Conservation (phyloP, 108 stramenopile species). For the Fragilariopsis cylindrus region DNA sequence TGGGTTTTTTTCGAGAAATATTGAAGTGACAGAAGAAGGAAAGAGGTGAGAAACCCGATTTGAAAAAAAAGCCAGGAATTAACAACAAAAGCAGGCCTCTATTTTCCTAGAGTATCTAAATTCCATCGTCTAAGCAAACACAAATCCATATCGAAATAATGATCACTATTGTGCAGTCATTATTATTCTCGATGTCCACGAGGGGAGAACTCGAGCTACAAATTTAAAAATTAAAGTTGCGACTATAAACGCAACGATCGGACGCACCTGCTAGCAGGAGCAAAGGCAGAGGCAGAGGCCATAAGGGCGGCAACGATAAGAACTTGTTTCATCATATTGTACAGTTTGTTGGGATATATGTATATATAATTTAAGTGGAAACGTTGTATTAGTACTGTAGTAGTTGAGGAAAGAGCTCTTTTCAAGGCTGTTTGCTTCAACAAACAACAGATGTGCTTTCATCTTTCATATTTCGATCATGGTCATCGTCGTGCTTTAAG, state of each 20-base stretch:
- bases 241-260: neutral
- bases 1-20: neutral
- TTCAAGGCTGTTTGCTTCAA: no score
- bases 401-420: no score
- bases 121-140: no score
- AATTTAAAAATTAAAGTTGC: neutral
- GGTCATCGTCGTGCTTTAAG: no score
- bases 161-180: no score
- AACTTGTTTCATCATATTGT: conserved; percentile 71
- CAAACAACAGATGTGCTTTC: no score
- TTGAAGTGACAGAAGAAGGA: neutral
- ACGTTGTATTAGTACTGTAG: no score
- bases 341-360: neutral
- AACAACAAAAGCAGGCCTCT: neutral
- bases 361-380: no score
- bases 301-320: conserved; percentile 63
- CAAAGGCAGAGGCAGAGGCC: conserved; percentile 81
- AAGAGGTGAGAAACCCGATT: neutral
- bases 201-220: neutral
- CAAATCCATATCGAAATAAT: no score
- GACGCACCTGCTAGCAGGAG: conserved; percentile 68
- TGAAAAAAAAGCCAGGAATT: neutral
- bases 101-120: neutral
- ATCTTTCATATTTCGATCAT: no score
- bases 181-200: neutral